Base-by-base conservation (phyloP, 2,329 filamentous ascomycete genomes). In the Colletotrichum camelliae region DNA sequence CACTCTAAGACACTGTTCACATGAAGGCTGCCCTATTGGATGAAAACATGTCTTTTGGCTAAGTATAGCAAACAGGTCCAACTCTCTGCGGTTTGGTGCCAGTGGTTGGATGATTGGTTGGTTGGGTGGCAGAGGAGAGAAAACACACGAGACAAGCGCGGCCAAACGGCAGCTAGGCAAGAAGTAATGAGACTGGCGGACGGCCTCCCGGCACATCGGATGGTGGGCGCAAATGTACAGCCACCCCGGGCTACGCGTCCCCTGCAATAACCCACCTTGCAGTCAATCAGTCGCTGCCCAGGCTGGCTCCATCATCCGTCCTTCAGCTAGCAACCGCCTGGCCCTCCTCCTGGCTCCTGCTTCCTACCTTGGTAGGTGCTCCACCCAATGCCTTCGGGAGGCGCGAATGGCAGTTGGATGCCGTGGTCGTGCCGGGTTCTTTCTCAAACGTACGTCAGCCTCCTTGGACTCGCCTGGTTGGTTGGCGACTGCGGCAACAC, bases 401-500 rank as follows among this genome's bases (percentile, higher is more conserved):
- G 35, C 61, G 31, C 62, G 43, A 68, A 55, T 66, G 64, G 43
- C 57, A 64, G 58, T 15, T 52, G 33, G 29, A 7, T 68, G 57
- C 48, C 69, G 57, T 74, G 37, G 74, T 27, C 35, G n/a, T 21
- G 16, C 35, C 57, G 52, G 27, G 67, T 61, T 61, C 57, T 52
- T 52, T 58, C 70, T 76, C 74, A 73, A 76, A 76, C 74, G n/a
- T 74, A 74, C 73, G 70, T 73, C 73, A 75, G 73, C 73, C 73
- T 69, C 70, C 73, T 69, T 37, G 73, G n/a, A 52, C 33, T 62
- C 55, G 69, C 21, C 24, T 52, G 55, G 33, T 61, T 60, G 67
- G 60, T 58, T 31, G 16, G 16, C 43, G 67, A 18, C 60, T 27
- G 55, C 21, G 33, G 55, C 35, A 43, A 43, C 24, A 43, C 24